Base-by-base conservation (phyloP, 768 basidiomycete genomes). In the Trametes cubensis region DNA sequence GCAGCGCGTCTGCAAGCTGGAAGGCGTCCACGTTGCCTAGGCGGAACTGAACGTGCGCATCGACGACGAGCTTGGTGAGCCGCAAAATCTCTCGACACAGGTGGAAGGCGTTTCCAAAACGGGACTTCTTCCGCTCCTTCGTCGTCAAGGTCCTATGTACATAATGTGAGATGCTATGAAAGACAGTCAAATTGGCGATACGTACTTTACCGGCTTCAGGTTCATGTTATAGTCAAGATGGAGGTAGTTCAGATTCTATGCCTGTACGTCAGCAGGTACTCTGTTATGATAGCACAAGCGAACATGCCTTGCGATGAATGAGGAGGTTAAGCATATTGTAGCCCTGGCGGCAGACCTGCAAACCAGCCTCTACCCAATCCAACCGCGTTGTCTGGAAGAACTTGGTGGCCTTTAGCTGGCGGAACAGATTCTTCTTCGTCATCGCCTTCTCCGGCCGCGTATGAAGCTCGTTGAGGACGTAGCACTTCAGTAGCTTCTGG, bases 281-380 rank as follows among this genome's bases (percentile, higher is more conserved):
- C 25, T 23, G 8, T 18, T 11, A 20, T 60, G 1, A 17, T 4
- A 46, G 18, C 21, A 30, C 38, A 39, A 21, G 41, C 17, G 21
- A 7, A 69, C 72, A 47, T 61, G 88, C 90, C 85, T 99, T 99
- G 75, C 97, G 95, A 77, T 99, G 97, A 68, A 99, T 99, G 63
- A 99, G 82, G 30, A 99, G 79, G 76, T 99, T 99, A 65, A 99
- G 80, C 97, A 99, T 99, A 78, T 98, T 99, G 79, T 97, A 99
- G 42, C 97, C 97, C 73, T 99, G 97, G 66, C 97, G 81, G 79
- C 96, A 98, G 55, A 99, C 96, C 76, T 99, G 97, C 63, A 99
- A 77, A 67, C 97, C 97, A 3, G 96, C 97, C 75, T 99, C 97
- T 40, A 99, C 96, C 97, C 97, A 99, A 75, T 99, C 97, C 67